Conservation (phyloP, 768 basidiomycete genomes). For the Mycena rosella region DNA sequence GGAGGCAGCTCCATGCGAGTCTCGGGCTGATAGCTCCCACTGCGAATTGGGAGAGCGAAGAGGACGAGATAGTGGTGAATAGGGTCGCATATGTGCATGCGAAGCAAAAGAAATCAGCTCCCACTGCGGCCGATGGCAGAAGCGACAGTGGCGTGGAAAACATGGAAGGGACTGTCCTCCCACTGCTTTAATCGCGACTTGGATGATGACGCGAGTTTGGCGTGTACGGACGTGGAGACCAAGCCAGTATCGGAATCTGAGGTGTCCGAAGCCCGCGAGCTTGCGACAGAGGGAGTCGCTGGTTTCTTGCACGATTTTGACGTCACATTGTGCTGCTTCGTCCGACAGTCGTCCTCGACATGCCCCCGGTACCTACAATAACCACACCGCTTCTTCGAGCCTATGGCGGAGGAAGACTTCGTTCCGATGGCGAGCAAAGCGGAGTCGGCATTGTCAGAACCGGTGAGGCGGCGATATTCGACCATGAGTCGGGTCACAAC, state of each 20-base stretch:
- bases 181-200: constrained; percentile 16
- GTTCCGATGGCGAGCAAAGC: constrained; percentile 11
- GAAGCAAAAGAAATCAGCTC: no score
- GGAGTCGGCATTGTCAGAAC: neutral
- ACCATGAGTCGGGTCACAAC: constrained; percentile 2
- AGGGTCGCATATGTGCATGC: no score
- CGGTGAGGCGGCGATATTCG: constrained; percentile 7
- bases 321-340: constrained; percentile 6
- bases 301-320: neutral
- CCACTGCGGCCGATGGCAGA: no score
- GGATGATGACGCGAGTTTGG: constrained; percentile 4
- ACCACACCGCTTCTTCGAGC: constrained; percentile 20
- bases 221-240: neutral
- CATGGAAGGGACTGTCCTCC: constrained; percentile 22
- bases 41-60: no score
- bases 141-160: constrained; percentile 3
- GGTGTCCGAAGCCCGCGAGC: constrained; percentile 1
- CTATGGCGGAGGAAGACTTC: neutral
- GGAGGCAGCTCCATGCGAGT: no score
- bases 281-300: neutral
- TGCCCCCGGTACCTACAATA: constrained; percentile 20
- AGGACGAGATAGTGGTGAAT: no score
- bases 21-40: no score
- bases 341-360: constrained; percentile 13
- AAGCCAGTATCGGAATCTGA: constrained; percentile 3